Evolutionary conservation across 2,329 filamentous ascomycete species (phyloP).

Genomic region (Penicillium sp.): DNA sequence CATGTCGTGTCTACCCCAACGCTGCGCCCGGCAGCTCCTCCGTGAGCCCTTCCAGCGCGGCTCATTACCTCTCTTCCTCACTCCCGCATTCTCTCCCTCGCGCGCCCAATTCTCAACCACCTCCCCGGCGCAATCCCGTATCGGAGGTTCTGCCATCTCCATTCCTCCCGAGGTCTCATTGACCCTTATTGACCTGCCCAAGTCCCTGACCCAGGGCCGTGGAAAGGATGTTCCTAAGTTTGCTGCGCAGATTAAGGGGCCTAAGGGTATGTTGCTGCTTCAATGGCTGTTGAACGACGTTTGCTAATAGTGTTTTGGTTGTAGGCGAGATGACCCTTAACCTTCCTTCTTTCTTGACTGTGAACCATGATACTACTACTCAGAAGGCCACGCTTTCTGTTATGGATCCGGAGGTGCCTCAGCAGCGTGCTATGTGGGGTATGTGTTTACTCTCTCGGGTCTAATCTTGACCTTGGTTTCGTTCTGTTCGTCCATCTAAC

Average conservation of each 20-base stretch:
- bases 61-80: slow-evolving; percentile 69
- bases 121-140: slow-evolving; percentile 69
- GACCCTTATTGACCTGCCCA: slow-evolving; percentile 63
- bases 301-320: slow-evolving; percentile 8
- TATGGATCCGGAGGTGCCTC: slow-evolving; percentile 64
- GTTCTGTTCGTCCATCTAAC: neutral
- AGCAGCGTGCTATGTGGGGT: slow-evolving; percentile 98
- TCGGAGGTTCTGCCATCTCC: slow-evolving; percentile 77
- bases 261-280: slow-evolving; percentile 60
- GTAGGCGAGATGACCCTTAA: slow-evolving; percentile 72
- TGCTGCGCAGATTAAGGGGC: slow-evolving; percentile 72
- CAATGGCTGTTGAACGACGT: neutral
- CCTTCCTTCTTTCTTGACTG: slow-evolving; percentile 74
- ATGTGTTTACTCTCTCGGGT: slow-evolving; percentile 29
- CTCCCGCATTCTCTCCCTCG: slow-evolving; percentile 64
- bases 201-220: slow-evolving; percentile 59
- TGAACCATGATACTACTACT: slow-evolving; percentile 65
- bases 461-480: neutral
- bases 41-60: slow-evolving; percentile 48
- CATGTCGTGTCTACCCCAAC: slow-evolving; percentile 67
- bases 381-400: slow-evolving; percentile 70
- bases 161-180: slow-evolving; percentile 83
- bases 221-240: slow-evolving; percentile 63
- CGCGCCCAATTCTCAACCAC: slow-evolving; percentile 67
- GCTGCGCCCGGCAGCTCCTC: slow-evolving; percentile 60